These are phyloP conservation scores for Ustilago tritici DNA, from an alignment of 1,284 basidiomycete genomes.

Conservation along the genomic window DNA sequence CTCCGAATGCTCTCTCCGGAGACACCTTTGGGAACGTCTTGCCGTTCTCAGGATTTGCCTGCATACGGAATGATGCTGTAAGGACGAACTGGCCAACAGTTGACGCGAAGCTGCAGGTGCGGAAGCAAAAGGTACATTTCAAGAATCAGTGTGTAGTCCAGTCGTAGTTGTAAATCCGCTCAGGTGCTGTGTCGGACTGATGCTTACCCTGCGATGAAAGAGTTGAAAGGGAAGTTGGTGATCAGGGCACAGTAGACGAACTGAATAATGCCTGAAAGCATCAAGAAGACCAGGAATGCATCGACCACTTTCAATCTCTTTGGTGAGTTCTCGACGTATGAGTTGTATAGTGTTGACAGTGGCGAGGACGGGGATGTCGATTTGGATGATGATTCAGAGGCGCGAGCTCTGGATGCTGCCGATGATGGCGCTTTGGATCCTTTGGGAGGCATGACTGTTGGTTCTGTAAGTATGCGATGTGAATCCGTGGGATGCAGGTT, in stretches of 20 bases:
- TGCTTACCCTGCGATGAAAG: slow-evolving; percentile 91
- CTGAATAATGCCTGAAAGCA: slow-evolving; percentile 88
- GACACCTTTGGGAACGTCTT: slow-evolving; percentile 75
- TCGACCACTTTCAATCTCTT: slow-evolving; percentile 92
- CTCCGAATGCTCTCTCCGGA: slow-evolving; percentile 86
- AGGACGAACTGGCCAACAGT: slow-evolving; percentile 97
- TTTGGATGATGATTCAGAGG: slow-evolving; percentile 18
- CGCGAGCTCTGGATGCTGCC: slow-evolving; percentile 22
- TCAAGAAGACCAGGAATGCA: slow-evolving; percentile 89
- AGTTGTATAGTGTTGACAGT: slow-evolving; percentile 75
- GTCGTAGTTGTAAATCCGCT: too few relatives aligned
- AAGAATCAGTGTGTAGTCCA: too few relatives aligned
- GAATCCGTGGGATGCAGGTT: not conserved
- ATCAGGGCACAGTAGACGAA: slow-evolving; percentile 91
- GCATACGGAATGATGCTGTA: slow-evolving; percentile 87
- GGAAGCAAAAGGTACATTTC: too few relatives aligned
- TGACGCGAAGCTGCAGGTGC: slow-evolving; percentile 80
- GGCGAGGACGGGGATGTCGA: slow-evolving; percentile 27
- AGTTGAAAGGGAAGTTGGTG: slow-evolving; percentile 95
- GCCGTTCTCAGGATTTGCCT: slow-evolving; percentile 88
- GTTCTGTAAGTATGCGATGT: not conserved
- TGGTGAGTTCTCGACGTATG: slow-evolving; percentile 83
- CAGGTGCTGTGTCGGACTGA: too few relatives aligned
- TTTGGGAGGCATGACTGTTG: slow-evolving; percentile 39
- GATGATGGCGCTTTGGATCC: slow-evolving; percentile 22